A percentile compares a stretch with the other conserved stretches of the same genome.
phyloP scores from a whole-genome alignment of 768 basidiomycete genomes.

The Pulveroboletus sp. region DNA sequence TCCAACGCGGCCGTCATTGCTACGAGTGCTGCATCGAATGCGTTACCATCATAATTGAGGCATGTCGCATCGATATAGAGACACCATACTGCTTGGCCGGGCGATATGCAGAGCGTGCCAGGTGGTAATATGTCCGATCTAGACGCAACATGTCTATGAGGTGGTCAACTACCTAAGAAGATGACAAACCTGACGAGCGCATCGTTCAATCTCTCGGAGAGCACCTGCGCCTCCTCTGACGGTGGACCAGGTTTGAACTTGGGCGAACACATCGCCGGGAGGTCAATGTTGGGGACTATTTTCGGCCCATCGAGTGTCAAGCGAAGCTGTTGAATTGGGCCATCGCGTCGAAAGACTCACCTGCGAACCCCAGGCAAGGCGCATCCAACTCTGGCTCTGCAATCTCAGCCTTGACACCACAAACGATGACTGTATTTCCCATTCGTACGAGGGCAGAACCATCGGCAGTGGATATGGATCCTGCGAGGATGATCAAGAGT shows the following conservation, averaged over 20 bases:
- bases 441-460: slow-evolving; percentile 89
- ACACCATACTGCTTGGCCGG: slow-evolving; percentile 81
- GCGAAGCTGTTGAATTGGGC: background rate
- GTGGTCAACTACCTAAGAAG: background rate
- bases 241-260: slow-evolving; percentile 96
- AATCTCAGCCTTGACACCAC: slow-evolving; percentile 94
- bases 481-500: slow-evolving; percentile 34
- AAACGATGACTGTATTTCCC: slow-evolving; percentile 92
- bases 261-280: slow-evolving; percentile 89
- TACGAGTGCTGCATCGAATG: slow-evolving; percentile 83
- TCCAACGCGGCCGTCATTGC: slow-evolving; percentile 83
- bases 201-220: slow-evolving; percentile 80
- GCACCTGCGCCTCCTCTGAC: slow-evolving; percentile 86
- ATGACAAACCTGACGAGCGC: slow-evolving; percentile 60
- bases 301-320: background rate
- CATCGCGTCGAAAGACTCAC: slow-evolving; percentile 34
- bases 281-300: slow-evolving; percentile 89
- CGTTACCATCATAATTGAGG: slow-evolving; percentile 97
- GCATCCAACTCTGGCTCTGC: slow-evolving; percentile 81
- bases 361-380: slow-evolving; percentile 76
- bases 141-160: background rate
- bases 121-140: slow-evolving; percentile 68
- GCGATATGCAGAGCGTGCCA: slow-evolving; percentile 71
- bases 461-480: slow-evolving; percentile 90
- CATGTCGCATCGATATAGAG: slow-evolving; percentile 94